Conservation (phyloP, 495 filamentous ascomycete species). For the Rhizodiscina lignyota region DNA sequence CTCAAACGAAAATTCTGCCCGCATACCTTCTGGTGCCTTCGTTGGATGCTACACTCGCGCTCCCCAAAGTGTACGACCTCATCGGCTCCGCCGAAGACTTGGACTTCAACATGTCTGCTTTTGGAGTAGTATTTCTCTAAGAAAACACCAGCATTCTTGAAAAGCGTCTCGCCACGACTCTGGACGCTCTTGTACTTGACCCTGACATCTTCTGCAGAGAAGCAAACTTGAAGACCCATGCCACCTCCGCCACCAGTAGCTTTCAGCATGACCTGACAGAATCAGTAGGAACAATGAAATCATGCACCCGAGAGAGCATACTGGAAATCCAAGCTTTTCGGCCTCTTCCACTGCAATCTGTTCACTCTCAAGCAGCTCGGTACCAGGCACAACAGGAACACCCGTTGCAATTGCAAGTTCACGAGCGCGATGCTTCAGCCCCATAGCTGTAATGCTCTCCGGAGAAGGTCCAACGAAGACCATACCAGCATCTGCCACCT, state of each 20-base stretch:
- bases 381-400: conserved; percentile 37
- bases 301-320: conserved; percentile 2
- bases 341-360: conserved; percentile 28
- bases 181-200: conserved; percentile 15
- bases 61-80: conserved; percentile 37
- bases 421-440: conserved; percentile 39
- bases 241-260: conserved; percentile 41
- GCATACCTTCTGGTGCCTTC: conserved; percentile 41
- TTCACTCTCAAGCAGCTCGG: conserved; percentile 27
- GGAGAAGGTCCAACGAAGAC: conserved; percentile 36
- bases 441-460: conserved; percentile 35
- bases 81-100: conserved; percentile 39
- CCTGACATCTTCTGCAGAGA: conserved; percentile 13
- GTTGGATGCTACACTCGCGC: conserved; percentile 42
- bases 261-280: conserved; percentile 32
- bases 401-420: conserved; percentile 31
- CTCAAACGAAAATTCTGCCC: background rate
- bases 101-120: conserved; percentile 39
- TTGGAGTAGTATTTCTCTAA: conserved; percentile 12
- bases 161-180: conserved; percentile 15
- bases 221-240: conserved; percentile 30
- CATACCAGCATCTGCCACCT: conserved; percentile 30
- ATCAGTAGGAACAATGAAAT: background rate
- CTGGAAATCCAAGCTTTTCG: conserved; percentile 32
- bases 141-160: conserved; percentile 19